Percentiles rank a stretch among this genome's conserved stretches.
Conservation (phyloP, 1,284 basidiomycete species). For the Trichosporon sp. region DNA sequence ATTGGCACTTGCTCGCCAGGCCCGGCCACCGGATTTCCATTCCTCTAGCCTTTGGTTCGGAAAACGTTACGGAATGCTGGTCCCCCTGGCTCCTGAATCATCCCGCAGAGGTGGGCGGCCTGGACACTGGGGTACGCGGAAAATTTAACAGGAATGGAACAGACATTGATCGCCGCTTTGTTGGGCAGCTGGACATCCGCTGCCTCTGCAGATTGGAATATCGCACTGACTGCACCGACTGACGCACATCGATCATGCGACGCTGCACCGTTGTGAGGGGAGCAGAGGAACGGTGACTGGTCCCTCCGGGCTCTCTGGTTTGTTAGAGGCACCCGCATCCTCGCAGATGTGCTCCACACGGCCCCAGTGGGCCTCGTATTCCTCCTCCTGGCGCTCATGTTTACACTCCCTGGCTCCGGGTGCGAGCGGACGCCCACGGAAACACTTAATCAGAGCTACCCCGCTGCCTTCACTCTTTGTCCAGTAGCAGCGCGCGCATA, state of each 20-base stretch:
- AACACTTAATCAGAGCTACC: neutral
- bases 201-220: no score
- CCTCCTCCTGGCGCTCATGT: neutral
- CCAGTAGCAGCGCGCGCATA: neutral
- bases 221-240: no score
- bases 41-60: neutral
- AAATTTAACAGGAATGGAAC: neutral
- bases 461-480: neutral
- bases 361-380: slow-evolving; percentile 13
- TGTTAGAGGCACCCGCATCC: neutral
- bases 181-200: neutral
- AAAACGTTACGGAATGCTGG: neutral
- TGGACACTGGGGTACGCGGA: neutral
- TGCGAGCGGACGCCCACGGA: neutral
- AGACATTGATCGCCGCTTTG: neutral
- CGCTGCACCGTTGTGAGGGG: no score
- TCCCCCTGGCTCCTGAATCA: no score
- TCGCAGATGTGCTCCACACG: neutral
- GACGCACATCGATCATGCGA: no score
- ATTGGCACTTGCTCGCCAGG: no score
- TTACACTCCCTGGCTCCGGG: neutral
- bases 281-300: no score
- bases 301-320: no score
- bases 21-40: neutral
- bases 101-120: neutral